These are phyloP conservation scores for Penicillium sp. DNA, from an alignment of 2,329 filamentous ascomycete genomes.

Conservation along the genomic window DNA sequence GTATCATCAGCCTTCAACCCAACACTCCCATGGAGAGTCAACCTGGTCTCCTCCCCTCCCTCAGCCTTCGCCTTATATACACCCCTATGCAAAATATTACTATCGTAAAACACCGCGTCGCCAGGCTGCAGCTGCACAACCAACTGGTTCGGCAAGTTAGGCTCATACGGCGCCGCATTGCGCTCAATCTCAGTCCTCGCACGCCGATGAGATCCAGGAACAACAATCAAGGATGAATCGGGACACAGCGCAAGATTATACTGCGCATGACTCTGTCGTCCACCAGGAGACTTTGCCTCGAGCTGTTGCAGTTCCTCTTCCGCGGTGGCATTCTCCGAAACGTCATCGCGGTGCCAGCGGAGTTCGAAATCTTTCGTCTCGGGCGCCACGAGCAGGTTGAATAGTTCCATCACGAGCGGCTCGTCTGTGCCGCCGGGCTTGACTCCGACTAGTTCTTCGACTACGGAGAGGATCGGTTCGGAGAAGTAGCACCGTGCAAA, in stretches of 20 bases:
- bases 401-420: slow-evolving; percentile 76
- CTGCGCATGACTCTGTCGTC: slow-evolving; percentile 65
- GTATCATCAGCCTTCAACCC: slow-evolving; percentile 32
- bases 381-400: slow-evolving; percentile 77
- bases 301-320: slow-evolving; percentile 64
- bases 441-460: slow-evolving; percentile 57
- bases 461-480: slow-evolving; percentile 56
- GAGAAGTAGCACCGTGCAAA: slow-evolving; percentile 72
- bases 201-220: slow-evolving; percentile 70
- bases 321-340: slow-evolving; percentile 58
- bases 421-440: slow-evolving; percentile 46
- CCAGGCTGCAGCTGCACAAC: slow-evolving; percentile 64
- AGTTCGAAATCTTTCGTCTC: slow-evolving; percentile 63
- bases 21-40: slow-evolving; percentile 44
- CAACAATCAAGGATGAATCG: slow-evolving; percentile 67
- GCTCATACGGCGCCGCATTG: slow-evolving; percentile 60
- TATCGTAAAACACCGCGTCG: slow-evolving; percentile 83
- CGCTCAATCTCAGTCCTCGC: slow-evolving; percentile 67
- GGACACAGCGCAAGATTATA: slow-evolving; percentile 80
- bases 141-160: slow-evolving; percentile 57
- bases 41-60: slow-evolving; percentile 33
- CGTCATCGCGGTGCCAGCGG: slow-evolving; percentile 81
- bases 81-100: slow-evolving; percentile 65
- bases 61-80: slow-evolving; percentile 39
- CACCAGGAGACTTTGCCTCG: slow-evolving; percentile 41